Evolutionary conservation across 345 rosid species (phyloP).

Genomic region (Arabidopsis arenosa): DNA sequence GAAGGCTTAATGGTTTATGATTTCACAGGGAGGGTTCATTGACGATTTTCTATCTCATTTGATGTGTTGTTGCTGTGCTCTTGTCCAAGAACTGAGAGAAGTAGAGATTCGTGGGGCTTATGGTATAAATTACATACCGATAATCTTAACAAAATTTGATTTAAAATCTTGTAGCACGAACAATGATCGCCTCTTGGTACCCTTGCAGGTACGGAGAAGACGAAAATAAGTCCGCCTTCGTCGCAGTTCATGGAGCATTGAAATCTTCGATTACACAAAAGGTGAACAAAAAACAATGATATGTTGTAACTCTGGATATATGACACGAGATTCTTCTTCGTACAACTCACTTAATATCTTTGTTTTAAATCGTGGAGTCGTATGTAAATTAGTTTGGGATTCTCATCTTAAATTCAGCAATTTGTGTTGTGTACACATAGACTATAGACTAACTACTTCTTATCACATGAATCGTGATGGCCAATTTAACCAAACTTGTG

Average conservation of each 20-base stretch:
- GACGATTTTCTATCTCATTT: conserved; percentile 97
- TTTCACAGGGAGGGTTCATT: conserved; percentile 79
- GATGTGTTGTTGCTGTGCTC: conserved; percentile 99
- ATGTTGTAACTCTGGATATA: conserved; percentile 20
- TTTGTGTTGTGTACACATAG: conserved; percentile 36
- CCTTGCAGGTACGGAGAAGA: conserved; percentile 78
- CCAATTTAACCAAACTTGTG: background rate
- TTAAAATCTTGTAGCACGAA: background rate
- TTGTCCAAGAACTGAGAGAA: conserved; percentile 98
- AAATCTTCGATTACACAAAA: conserved; percentile 24
- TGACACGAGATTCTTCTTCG: conserved; percentile 37
- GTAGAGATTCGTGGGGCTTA: conserved; percentile 82
- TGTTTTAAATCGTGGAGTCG: conserved; percentile 16
- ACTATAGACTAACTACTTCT: conserved; percentile 26
- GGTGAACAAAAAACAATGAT: conserved; percentile 29
- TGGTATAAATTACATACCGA: conserved; percentile 49
- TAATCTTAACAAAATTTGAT: conserved; percentile 2
- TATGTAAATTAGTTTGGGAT: conserved; percentile 42
- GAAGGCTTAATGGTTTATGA: background rate
- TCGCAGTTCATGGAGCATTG: conserved; percentile 82
- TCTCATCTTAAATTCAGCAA: background rate
- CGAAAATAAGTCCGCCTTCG: conserved; percentile 77
- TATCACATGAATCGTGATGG: conserved; percentile 7
- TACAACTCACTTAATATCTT: conserved; percentile 1
- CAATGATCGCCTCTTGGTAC: conserved; percentile 19